Conservation (phyloP, 129 eudicot species). For the Centaurea solstitialis region DNA sequence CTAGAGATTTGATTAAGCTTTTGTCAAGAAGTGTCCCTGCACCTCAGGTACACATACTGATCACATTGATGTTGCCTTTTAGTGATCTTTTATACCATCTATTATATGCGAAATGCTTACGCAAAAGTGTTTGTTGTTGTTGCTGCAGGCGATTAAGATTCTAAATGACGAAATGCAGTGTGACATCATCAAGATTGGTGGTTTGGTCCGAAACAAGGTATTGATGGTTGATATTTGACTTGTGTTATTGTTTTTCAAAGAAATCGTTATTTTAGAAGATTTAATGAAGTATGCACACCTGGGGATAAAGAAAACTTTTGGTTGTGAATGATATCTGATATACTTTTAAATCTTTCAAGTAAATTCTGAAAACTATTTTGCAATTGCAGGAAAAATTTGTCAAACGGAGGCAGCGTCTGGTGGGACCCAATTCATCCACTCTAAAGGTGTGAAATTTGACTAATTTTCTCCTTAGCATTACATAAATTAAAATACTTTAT, state of each 20-base stretch:
- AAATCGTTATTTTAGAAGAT: neutral
- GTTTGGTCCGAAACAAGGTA: conserved; percentile 74
- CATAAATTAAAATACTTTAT: neutral
- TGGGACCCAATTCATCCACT: conserved; percentile 84
- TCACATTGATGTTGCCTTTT: neutral
- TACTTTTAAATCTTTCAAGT: neutral
- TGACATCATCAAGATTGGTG: conserved; percentile 90
- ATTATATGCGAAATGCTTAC: conserved; percentile 2
- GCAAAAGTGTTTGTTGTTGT: conserved; percentile 5
- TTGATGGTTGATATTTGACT: conserved; percentile 16
- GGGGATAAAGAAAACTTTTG: neutral
- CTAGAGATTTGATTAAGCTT: conserved; percentile 90
- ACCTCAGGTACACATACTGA: conserved; percentile 56
- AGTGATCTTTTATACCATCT: neutral
- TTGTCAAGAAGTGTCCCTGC: conserved; percentile 97
- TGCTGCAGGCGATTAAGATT: conserved; percentile 75
- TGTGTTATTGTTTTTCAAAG: neutral
- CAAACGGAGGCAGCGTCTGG: conserved; percentile 81
- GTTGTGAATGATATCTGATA: neutral
- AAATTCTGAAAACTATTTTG: neutral
- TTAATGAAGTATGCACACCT: neutral
- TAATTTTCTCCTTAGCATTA: neutral
- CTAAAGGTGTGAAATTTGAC: conserved; percentile 64
- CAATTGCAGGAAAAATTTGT: conserved; percentile 86
- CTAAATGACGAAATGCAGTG: conserved; percentile 97